These are phyloP conservation scores for Crucihimalaya himalaica DNA, from an alignment of 345 rosid species.

Conservation along the genomic window DNA sequence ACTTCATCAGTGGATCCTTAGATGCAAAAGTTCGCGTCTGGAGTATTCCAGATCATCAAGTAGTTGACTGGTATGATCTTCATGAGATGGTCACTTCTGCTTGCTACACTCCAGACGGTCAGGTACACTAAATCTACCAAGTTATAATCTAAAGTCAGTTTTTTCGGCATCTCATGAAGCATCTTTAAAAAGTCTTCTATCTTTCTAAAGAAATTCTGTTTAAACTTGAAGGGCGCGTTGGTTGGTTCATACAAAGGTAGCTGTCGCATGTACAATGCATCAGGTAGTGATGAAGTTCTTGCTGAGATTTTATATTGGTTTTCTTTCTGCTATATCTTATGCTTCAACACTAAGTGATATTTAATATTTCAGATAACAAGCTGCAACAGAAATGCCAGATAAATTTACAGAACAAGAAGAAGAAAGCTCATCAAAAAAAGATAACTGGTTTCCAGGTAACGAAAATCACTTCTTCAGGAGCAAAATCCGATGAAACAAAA, in stretches of 20 bases:
- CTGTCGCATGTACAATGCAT: conserved; percentile 70
- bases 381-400: conserved; percentile 70
- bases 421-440: conserved; percentile 87
- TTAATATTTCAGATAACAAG: conserved; percentile 65
- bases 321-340: not conserved
- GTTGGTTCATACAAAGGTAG: conserved; percentile 96
- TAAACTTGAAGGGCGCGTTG: conserved; percentile 70
- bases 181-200: conserved; percentile 1
- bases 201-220: conserved; percentile 35
- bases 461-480: conserved; percentile 3
- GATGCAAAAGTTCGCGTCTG: conserved; percentile 97
- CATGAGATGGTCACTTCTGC: conserved; percentile 99
- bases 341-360: not conserved
- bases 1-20: conserved; percentile 96
- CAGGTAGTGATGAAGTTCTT: conserved; percentile 48
- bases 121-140: conserved; percentile 51
- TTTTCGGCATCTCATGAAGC: not conserved
- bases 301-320: not conserved
- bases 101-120: conserved; percentile 96
- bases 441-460: conserved; percentile 98
- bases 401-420: conserved; percentile 86
- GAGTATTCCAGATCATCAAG: conserved; percentile 95
- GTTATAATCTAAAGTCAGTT: not conserved
- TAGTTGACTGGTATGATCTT: conserved; percentile 94
- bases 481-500: conserved; percentile 13